Conservation (phyloP, 2,329 filamentous ascomycete species). For the Cryphonectria radicalis region DNA sequence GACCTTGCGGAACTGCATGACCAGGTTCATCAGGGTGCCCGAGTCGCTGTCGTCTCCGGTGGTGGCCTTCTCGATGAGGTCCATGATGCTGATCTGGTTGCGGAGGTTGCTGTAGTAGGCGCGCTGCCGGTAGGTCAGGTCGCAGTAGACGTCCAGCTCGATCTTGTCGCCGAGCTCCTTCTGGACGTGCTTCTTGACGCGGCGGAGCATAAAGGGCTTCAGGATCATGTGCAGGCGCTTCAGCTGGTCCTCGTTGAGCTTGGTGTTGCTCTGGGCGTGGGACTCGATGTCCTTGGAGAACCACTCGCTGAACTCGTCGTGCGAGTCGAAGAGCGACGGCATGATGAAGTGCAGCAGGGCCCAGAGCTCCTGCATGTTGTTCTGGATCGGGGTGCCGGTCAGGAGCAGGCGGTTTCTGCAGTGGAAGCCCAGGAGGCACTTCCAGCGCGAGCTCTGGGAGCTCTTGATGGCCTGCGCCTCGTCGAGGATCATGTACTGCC, state of each 20-base stretch:
- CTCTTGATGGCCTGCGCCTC: conserved; percentile 99
- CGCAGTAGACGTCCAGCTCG: conserved; percentile 93
- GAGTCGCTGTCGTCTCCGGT: conserved; percentile 93
- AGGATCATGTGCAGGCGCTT: conserved; percentile 98
- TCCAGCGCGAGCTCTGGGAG: conserved; percentile 95
- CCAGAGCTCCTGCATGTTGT: conserved; percentile 99
- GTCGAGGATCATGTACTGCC: conserved; percentile 99
- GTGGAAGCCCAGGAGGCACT: conserved; percentile 89
- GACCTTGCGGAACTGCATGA: conserved; percentile 99
- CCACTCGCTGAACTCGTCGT: conserved; percentile 93
- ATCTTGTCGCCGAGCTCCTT: conserved; percentile 99
- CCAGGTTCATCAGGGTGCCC: conserved; percentile 96
- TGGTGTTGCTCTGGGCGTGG: conserved; percentile 98
- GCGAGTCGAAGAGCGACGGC: conserved; percentile 96
- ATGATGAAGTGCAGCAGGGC: conserved; percentile 98
- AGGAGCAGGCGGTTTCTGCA: conserved; percentile 92
- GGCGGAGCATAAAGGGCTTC: conserved; percentile 98
- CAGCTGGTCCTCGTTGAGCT: conserved; percentile 97
- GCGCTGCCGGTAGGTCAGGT: conserved; percentile 93
- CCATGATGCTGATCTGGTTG: conserved; percentile 98
- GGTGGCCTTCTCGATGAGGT: conserved; percentile 95
- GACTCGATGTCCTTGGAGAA: conserved; percentile 97
- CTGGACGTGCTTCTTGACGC: conserved; percentile 99
- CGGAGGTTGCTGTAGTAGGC: conserved; percentile 91
- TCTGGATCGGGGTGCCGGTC: conserved; percentile 97